Percentiles rank a stretch among this genome's conserved stretches.
Conservation (phyloP, 106 monocot genomes). For the Acorus gramineus region DNA sequence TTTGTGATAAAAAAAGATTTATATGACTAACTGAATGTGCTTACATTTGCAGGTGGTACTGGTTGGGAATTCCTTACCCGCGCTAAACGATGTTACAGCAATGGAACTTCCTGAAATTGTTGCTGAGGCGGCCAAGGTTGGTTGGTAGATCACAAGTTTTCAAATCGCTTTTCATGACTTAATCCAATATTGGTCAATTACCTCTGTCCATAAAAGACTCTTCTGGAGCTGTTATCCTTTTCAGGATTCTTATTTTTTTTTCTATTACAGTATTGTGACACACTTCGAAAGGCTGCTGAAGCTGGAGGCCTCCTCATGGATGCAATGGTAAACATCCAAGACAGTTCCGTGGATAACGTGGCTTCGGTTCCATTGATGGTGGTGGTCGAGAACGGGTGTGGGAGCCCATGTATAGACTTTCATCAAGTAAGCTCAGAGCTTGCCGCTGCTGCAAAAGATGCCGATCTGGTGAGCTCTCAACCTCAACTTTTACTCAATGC, state of each 20-base stretch:
- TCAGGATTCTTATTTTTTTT: neutral
- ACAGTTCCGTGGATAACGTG: conserved; percentile 26
- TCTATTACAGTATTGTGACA: conserved; percentile 79
- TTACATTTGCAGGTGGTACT: conserved; percentile 65
- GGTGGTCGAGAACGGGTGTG: conserved; percentile 82
- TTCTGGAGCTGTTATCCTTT: too few relatives aligned
- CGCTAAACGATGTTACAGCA: conserved; percentile 96
- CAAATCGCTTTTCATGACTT: too few relatives aligned
- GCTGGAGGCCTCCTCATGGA: conserved; percentile 91
- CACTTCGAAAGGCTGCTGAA: conserved; percentile 88
- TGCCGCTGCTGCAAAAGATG: conserved; percentile 83
- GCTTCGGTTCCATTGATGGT: conserved; percentile 80
- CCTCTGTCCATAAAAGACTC: too few relatives aligned
- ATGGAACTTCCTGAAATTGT: conserved; percentile 97
- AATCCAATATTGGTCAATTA: too few relatives aligned
- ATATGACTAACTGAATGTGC: too few relatives aligned
- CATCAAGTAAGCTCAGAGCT: conserved; percentile 97
- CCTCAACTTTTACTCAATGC: too few relatives aligned
- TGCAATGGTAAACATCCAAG: conserved; percentile 70
- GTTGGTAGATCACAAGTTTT: too few relatives aligned
- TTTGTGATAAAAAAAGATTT: too few relatives aligned
- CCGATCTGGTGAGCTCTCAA: conserved; percentile 56
- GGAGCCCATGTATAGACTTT: conserved; percentile 87
- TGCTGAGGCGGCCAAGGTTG: conserved; percentile 98
- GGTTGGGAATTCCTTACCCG: conserved; percentile 86